Evolutionary conservation across 1,139 yeast species (phyloP).

Genomic region (Pneumocystis murina): DNA sequence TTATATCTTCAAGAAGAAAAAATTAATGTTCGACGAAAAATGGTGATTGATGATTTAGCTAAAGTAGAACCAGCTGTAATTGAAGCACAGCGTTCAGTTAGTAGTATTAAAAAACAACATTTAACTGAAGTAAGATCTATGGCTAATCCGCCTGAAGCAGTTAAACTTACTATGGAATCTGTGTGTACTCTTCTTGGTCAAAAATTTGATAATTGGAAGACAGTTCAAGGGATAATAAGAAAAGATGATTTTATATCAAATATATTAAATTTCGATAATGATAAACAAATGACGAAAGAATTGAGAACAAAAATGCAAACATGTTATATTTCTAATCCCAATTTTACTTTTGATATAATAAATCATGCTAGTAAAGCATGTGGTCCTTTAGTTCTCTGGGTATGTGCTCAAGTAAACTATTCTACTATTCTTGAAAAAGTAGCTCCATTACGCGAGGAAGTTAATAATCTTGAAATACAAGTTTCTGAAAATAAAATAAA

Average conservation of each 20-base stretch:
- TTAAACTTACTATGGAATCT: slow-evolving; percentile 72
- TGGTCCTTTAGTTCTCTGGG: slow-evolving; percentile 87
- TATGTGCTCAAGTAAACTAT: slow-evolving; percentile 65
- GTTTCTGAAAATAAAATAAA: slow-evolving; percentile 50
- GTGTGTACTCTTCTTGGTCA: slow-evolving; percentile 73
- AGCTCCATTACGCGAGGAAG: slow-evolving; percentile 63
- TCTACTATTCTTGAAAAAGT: slow-evolving; percentile 54
- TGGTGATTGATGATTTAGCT: slow-evolving; percentile 50
- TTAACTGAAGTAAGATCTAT: slow-evolving; percentile 78
- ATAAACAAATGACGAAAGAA: slow-evolving; percentile 40
- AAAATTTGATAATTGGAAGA: slow-evolving; percentile 58
- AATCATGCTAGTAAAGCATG: slow-evolving; percentile 89
- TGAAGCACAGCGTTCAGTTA: slow-evolving; percentile 78
- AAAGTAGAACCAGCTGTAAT: slow-evolving; percentile 71
- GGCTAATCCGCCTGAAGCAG: slow-evolving; percentile 82
- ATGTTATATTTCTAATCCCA: slow-evolving; percentile 46
- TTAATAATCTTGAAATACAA: slow-evolving; percentile 41
- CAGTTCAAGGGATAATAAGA: slow-evolving; percentile 66
- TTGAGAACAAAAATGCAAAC: slow-evolving; percentile 42
- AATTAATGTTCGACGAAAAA: slow-evolving; percentile 38
- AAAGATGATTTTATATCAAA: slow-evolving; percentile 77
- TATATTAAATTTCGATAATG: slow-evolving; percentile 62
- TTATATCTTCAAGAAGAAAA: slow-evolving; percentile 52
- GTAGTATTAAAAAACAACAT: slow-evolving; percentile 82
- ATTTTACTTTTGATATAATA: slow-evolving; percentile 57